Evolutionary conservation across 116 monocot genomes (phyloP), one percentile per base, ranked within the genome.

Genomic region (Posidonia oceanica): DNA sequence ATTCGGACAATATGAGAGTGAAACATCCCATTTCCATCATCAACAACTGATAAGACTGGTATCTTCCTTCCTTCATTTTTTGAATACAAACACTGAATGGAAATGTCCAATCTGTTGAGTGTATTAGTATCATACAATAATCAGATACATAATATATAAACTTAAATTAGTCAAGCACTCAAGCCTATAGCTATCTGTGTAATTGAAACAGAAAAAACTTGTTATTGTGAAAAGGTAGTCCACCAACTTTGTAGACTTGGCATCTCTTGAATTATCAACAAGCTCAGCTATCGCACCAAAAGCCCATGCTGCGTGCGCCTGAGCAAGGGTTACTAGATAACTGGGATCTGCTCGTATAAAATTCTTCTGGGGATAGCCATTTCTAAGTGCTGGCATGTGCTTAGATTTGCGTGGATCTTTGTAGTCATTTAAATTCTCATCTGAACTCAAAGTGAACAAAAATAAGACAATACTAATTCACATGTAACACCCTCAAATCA

Each of bases 1-100:
- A 91, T 91, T 73, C 81, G 85, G 59, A 85, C 61, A 4, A 91
- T 79, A 4, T 91, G 87, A 54, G 38, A 12, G 69, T 87, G 81
- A 60, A 73, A 69, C 91, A 91, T 91, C 44, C 91, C 91, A 71
- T 74, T 59, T 5, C 91, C 91, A 76, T 91, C 77, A 82, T 91
- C 91, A 77, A 87, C 44, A 60, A 91, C 40, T 40, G 91, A 80
- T 37, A 91, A 61, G 4, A 91, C 91, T 72, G 87, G 91, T 58
- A 91, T 72, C 59, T 73, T 75, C 21, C 77, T 67, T 29, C 70
- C 83, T 29, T 59, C 75, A 22, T 75, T 84, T 69, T 78, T 87
- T 5, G 65, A 91, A 71, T 85, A 87, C 8, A 87, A 64, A 58
- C 7, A 65, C 53, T 80, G 77, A 52, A 91, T 68, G 2, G 67